Conservation (phyloP, 768 basidiomycete genomes). For the Albatrellus ellisii region DNA sequence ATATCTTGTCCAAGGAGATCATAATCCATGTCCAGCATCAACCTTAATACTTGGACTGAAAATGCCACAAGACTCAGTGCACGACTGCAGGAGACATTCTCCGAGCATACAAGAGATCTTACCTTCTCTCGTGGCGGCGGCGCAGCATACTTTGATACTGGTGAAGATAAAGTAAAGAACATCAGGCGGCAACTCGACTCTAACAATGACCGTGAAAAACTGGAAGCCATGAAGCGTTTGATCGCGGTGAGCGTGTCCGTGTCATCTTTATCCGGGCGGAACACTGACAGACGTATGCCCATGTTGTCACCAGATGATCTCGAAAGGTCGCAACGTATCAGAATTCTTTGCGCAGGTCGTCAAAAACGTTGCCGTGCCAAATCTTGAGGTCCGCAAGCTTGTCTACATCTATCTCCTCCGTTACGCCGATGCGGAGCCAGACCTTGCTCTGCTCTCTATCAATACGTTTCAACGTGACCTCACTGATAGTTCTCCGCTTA, state of each 20-base stretch:
- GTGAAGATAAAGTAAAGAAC: constrained; percentile 74
- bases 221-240: constrained; percentile 91
- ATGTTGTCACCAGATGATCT: constrained; percentile 52
- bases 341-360: constrained; percentile 95
- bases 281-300: not conserved
- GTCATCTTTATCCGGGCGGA: not conserved
- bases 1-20: not conserved
- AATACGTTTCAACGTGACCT: constrained; percentile 98
- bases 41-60: constrained; percentile 42
- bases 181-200: constrained; percentile 83
- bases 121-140: constrained; percentile 40
- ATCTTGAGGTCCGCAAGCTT: constrained; percentile 90
- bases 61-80: constrained; percentile 76
- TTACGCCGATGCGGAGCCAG: constrained; percentile 88
- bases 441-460: constrained; percentile 89
- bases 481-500: constrained; percentile 82
- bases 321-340: constrained; percentile 83
- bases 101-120: constrained; percentile 69
- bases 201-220: constrained; percentile 76
- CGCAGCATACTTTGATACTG: constrained; percentile 48
- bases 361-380: constrained; percentile 88
- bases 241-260: constrained; percentile 57
- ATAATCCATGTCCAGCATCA: constrained; percentile 16
- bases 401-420: constrained; percentile 96
- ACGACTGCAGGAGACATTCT: constrained; percentile 74